phyloP scores from a whole-genome alignment of 176 grass and related monocot species.

The Avena eriantha region DNA sequence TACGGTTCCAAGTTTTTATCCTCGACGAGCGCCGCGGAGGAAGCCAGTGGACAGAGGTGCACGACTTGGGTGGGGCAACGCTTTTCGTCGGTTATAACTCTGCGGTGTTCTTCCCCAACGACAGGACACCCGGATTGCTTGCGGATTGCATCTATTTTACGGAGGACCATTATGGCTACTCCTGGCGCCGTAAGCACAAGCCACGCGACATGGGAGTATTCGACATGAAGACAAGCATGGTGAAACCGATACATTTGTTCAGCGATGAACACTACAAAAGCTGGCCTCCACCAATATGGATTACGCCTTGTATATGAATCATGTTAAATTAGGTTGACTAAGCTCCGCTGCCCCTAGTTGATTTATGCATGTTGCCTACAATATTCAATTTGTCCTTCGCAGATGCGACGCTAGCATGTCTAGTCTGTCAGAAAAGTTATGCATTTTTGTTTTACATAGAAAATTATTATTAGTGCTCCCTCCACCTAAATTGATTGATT shows the following conservation, averaged over 20 bases:
- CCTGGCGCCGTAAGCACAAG: background rate
- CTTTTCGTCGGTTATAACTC: conserved; percentile 19
- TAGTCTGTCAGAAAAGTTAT: no score
- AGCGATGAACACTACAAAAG: background rate
- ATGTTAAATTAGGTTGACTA: background rate
- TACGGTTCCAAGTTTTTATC: conserved; percentile 13
- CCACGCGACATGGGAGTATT: background rate
- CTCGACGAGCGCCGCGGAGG: background rate
- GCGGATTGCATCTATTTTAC: background rate
- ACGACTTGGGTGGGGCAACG: background rate
- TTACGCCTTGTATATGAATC: conserved; percentile 1
- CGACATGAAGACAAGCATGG: background rate
- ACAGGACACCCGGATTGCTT: background rate
- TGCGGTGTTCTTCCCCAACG: background rate
- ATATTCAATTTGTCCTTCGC: no score
- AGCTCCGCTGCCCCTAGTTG: no score
- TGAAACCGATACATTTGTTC: background rate
- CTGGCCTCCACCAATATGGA: background rate
- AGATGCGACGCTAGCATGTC: no score
- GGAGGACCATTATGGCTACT: background rate
- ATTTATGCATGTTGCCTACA: no score
- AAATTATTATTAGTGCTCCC: no score
- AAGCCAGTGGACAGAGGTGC: conserved; percentile 4
- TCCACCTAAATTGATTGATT: no score
- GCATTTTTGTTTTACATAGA: no score